These are phyloP conservation scores for Globomyces sp. DNA, from an alignment of 371 early-diverging fungal genomes.

Conservation along the genomic window DNA sequence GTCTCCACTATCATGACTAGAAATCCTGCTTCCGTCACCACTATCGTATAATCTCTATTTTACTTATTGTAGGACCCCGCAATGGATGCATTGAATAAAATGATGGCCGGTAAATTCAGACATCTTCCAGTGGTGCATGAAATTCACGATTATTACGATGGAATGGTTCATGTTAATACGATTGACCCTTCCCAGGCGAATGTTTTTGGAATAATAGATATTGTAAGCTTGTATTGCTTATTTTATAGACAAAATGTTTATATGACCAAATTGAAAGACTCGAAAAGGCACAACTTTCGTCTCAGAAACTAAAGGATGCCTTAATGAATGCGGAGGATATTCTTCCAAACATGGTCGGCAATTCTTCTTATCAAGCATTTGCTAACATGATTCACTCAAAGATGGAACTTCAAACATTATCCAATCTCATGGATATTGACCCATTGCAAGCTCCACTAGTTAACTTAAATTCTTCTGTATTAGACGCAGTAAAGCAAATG, in stretches of 20 bases:
- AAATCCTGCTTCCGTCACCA: slow-evolving; percentile 52
- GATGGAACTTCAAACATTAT: neutral
- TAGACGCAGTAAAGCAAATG: slow-evolving; percentile 91
- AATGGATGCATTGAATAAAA: slow-evolving; percentile 90
- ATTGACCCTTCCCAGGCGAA: slow-evolving; percentile 36
- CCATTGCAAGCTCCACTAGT: slow-evolving; percentile 39
- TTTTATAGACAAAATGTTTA: slow-evolving; percentile 74
- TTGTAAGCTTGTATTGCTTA: slow-evolving; percentile 28
- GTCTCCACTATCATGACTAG: slow-evolving; percentile 90
- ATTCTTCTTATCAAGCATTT: neutral
- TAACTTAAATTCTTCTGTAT: slow-evolving; percentile 73
- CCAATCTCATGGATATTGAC: slow-evolving; percentile 1
- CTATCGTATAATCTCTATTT: slow-evolving; percentile 41
- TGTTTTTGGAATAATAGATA: slow-evolving; percentile 91
- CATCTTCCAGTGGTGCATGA: slow-evolving; percentile 95
- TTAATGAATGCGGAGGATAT: neutral
- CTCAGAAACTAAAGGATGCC: slow-evolving; percentile 8
- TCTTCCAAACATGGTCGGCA: neutral
- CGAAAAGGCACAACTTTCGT: slow-evolving; percentile 55
- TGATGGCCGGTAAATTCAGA: slow-evolving; percentile 91
- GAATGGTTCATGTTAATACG: slow-evolving; percentile 38
- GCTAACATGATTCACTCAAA: slow-evolving; percentile 4
- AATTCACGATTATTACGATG: slow-evolving; percentile 32
- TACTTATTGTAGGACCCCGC: slow-evolving; percentile 37
- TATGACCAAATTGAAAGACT: slow-evolving; percentile 93